Base-by-base conservation (phyloP, 345 rosid genomes). In the Eucalyptus polyanthemos region DNA sequence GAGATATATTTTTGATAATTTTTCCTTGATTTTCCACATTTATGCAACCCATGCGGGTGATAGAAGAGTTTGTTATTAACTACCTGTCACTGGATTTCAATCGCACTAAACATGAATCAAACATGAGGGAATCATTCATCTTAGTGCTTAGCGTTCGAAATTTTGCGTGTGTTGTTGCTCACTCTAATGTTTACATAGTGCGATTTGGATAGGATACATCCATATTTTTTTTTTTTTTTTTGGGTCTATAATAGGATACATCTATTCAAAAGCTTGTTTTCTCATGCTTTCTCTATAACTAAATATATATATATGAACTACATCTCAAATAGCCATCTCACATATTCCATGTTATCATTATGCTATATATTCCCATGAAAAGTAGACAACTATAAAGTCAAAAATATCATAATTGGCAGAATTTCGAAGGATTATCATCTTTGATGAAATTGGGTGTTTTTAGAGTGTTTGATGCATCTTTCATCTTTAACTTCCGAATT, bases 261-360 rank as follows among this genome's bases (percentile, higher is more conserved):
- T 60, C 67, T 60, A 60, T 25, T 12, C 67, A 60, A 60, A 58
- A 60, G 15, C 31, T 60, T 60, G 67, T 27, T 25, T 6, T 54
- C 31, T 60, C 31, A 3, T 25, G 14, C 4, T 58, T 25, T 27
- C 31, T 25, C 14, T 25, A 11, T 58, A 11, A 24, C 6, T 11
- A 58, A 5, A 58, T 5, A 50, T 58, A 60, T 60, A 60, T 60
- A 60, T 11, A 27, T 3, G 31, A 11, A 27, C 4, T 3, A 27
- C 15, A 2, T 60, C 60, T 56, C 27, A 27, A 13, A 60, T 27
- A 27, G 69, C 16, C 69, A 60, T 13, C 15, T 27, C 31, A 3
- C 8, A 13, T 60, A 3, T 60, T 60, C 2, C 2, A 7, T 1
- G 1, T 27, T 25, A 25, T 60, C 16, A 2, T 60, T 1, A 1